Evolutionary conservation across 352 stramenopile species (phyloP).

Genomic region (Globisporangium canariense): DNA sequence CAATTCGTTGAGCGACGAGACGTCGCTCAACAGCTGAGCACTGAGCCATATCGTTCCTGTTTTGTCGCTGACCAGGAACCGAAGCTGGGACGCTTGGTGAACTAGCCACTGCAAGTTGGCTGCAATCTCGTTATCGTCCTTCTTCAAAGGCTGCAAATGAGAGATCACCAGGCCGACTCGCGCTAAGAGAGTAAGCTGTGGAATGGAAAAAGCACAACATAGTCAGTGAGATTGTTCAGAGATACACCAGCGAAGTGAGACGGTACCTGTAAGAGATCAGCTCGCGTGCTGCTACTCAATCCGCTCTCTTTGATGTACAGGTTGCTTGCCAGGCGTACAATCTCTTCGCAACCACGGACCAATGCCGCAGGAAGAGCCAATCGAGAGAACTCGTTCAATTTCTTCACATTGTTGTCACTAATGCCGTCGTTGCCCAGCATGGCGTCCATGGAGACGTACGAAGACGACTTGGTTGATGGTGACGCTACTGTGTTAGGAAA

Average conservation of each 20-base stretch:
- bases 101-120: constrained; percentile 10
- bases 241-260: background rate
- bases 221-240: background rate
- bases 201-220: background rate
- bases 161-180: constrained; percentile 32
- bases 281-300: constrained; percentile 25
- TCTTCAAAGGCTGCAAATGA: constrained; percentile 14
- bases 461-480: constrained; percentile 2
- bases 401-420: constrained; percentile 14
- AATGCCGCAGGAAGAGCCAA: constrained; percentile 20
- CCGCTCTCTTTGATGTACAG: constrained; percentile 37
- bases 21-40: constrained; percentile 16
- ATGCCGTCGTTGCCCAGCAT: constrained; percentile 33
- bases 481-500: constrained; percentile 24
- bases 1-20: constrained; percentile 28
- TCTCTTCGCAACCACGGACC: constrained; percentile 28
- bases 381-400: constrained; percentile 21
- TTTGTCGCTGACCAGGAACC: constrained; percentile 22
- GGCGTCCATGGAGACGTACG: constrained; percentile 39
- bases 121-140: constrained; percentile 5
- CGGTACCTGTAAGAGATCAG: constrained; percentile 44
- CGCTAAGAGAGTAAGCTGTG: constrained; percentile 38
- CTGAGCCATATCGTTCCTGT: constrained; percentile 28
- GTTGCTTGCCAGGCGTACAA: constrained; percentile 23
- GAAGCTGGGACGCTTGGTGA: constrained; percentile 18